A percentile compares a stretch with the other conserved stretches of the same genome.
Conservation (phyloP, 192 early-diverging fungal genomes). For the Gryganskiella cystojenkinii region DNA sequence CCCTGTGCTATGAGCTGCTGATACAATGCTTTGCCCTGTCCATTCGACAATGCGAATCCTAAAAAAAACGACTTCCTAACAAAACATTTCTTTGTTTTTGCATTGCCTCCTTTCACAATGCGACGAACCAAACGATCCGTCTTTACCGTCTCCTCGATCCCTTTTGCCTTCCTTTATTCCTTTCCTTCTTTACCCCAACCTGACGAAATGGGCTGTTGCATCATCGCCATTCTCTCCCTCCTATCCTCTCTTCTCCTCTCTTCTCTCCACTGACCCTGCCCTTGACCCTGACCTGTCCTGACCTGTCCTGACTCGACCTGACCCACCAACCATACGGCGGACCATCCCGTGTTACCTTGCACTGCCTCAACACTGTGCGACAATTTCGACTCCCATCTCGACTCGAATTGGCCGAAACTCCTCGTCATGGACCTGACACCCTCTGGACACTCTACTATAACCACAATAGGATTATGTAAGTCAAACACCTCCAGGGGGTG, state of each 20-base stretch:
- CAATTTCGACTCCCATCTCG: not conserved
- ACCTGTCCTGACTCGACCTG: not conserved
- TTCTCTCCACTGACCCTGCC: not conserved
- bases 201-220: not conserved
- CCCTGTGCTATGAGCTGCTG: too few relatives aligned
- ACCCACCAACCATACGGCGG: too few relatives aligned
- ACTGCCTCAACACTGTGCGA: too few relatives aligned
- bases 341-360: not conserved
- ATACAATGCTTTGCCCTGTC: too few relatives aligned
- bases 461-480: constrained; percentile 45
- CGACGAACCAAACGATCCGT: too few relatives aligned
- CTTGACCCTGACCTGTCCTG: not conserved
- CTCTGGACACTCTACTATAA: not conserved
- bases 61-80: too few relatives aligned
- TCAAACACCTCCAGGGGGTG: not conserved
- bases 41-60: too few relatives aligned
- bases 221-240: not conserved
- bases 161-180: not conserved
- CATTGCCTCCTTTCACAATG: too few relatives aligned
- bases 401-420: not conserved
- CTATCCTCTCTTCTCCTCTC: not conserved
- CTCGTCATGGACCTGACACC: not conserved
- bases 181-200: not conserved
- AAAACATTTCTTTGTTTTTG: too few relatives aligned
- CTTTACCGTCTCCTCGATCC: not conserved